Conservation (phyloP, 495 filamentous ascomycete genomes). For the Annulohypoxylon nitens region DNA sequence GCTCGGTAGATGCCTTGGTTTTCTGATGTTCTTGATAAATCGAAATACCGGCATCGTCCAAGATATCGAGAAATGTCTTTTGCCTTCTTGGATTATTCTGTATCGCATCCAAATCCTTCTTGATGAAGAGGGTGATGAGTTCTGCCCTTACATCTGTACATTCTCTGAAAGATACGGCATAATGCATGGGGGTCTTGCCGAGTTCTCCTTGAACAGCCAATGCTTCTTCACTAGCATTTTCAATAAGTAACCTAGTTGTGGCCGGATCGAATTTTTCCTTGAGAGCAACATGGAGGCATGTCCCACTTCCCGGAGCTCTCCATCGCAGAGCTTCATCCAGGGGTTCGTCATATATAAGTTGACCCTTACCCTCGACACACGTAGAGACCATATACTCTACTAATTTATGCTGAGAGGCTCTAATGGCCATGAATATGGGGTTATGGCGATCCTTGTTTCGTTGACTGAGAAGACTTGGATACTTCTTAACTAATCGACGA, state of each 20-base stretch:
- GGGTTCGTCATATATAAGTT: background rate
- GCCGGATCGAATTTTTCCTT: background rate
- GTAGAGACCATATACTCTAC: constrained; percentile 10
- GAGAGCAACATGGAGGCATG: constrained; percentile 3
- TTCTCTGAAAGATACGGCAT: background rate
- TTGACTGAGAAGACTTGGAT: background rate
- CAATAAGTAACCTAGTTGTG: background rate
- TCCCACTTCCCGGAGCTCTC: background rate
- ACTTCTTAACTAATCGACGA: background rate
- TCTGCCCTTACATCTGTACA: constrained; percentile 3
- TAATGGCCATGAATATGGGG: constrained; percentile 10
- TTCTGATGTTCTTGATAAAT: constrained; percentile 7
- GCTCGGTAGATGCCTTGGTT: constrained; percentile 2
- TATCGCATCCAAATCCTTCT: constrained; percentile 1
- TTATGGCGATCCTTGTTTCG: constrained; percentile 4
- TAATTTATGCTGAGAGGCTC: constrained; percentile 2
- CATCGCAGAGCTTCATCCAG: background rate
- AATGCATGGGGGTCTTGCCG: constrained; percentile 11
- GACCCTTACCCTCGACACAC: background rate
- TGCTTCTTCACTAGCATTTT: constrained; percentile 15
- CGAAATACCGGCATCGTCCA: background rate
- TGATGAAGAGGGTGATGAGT: constrained; percentile 1
- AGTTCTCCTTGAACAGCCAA: background rate
- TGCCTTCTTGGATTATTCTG: background rate
- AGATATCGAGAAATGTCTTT: background rate